A percentile compares a stretch with the other conserved stretches of the same genome.
Conservation (phyloP, 176 grass and related monocot species). For the Microstegium vimineum region DNA sequence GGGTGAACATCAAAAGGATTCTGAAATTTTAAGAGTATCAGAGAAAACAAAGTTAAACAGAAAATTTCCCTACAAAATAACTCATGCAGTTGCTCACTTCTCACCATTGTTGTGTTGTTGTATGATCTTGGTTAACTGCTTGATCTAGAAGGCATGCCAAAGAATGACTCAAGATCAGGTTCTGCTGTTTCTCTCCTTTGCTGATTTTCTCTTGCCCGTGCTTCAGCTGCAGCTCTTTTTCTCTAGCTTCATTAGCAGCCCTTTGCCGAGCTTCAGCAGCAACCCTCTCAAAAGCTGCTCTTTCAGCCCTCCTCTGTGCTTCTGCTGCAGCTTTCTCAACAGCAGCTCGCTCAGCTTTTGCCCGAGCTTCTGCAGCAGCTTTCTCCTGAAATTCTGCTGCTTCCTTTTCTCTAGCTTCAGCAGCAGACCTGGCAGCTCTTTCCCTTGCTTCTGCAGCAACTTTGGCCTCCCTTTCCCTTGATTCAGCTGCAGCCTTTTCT, state of each 20-base stretch:
- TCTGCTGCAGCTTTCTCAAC: slow-evolving; percentile 57
- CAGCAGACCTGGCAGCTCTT: slow-evolving; percentile 9
- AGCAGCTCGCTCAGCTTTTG: slow-evolving; percentile 41
- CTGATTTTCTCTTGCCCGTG: slow-evolving; percentile 39
- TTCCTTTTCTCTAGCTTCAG: slow-evolving; percentile 43
- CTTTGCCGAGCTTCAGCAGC: slow-evolving; percentile 50
- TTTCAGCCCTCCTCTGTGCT: slow-evolving; percentile 45
- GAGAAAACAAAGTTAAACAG: not conserved
- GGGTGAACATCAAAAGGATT: slow-evolving; percentile 53
- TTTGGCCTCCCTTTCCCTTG: slow-evolving; percentile 10
- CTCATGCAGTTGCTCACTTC: not conserved
- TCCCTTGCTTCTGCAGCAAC: slow-evolving; percentile 26
- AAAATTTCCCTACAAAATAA: not conserved
- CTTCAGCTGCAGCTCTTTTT: slow-evolving; percentile 50
- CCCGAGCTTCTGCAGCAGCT: slow-evolving; percentile 31
- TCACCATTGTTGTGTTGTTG: slow-evolving; percentile 21
- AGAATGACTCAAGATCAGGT: slow-evolving; percentile 71
- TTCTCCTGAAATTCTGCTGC: slow-evolving; percentile 37
- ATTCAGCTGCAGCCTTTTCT: slow-evolving; percentile 18
- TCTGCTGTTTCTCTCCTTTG: slow-evolving; percentile 18
- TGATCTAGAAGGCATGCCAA: slow-evolving; percentile 47
- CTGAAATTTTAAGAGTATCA: slow-evolving; percentile 39
- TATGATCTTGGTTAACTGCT: slow-evolving; percentile 51
- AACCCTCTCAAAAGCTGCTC: slow-evolving; percentile 38
- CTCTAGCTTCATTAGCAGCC: slow-evolving; percentile 38